These are phyloP conservation scores for Metarhizium anisopliae DNA, from an alignment of 2,329 filamentous ascomycete species.

Conservation along the genomic window DNA sequence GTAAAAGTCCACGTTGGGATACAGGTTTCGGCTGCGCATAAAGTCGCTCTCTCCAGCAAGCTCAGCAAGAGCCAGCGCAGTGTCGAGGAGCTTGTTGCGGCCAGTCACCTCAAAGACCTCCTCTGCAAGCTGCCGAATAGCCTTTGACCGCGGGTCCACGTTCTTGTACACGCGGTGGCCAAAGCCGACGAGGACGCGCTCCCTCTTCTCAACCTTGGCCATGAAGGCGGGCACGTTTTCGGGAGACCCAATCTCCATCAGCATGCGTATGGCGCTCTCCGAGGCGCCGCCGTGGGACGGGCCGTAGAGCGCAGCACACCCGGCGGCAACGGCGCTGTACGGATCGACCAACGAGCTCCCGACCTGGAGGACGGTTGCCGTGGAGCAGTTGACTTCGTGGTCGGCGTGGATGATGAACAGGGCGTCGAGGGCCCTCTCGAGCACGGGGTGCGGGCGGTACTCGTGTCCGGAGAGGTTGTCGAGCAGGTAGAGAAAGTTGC, in stretches of 20 bases:
- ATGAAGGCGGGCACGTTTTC: slow-evolving; percentile 43
- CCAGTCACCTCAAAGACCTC: slow-evolving; percentile 41
- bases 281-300: slow-evolving; percentile 52
- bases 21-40: slow-evolving; percentile 38
- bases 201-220: slow-evolving; percentile 37
- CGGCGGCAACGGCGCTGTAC: slow-evolving; percentile 41
- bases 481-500: slow-evolving; percentile 46
- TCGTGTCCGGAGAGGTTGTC: slow-evolving; percentile 39
- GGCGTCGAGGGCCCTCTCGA: slow-evolving; percentile 41
- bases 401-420: slow-evolving; percentile 49
- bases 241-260: slow-evolving; percentile 40
- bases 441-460: slow-evolving; percentile 37
- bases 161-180: slow-evolving; percentile 47
- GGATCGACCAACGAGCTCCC: slow-evolving; percentile 48
- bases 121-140: slow-evolving; percentile 39
- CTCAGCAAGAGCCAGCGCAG: slow-evolving; percentile 35
- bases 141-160: slow-evolving; percentile 41
- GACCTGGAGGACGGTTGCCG: slow-evolving; percentile 46
- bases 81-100: slow-evolving; percentile 41
- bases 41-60: slow-evolving; percentile 37
- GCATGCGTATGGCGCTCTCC: slow-evolving; percentile 45
- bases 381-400: slow-evolving; percentile 50
- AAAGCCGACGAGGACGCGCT: slow-evolving; percentile 45
- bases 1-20: slow-evolving; percentile 45
- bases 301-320: slow-evolving; percentile 45